These are phyloP conservation scores for Yarrowia sp. DNA, from an alignment of 805 yeast genomes.

Conservation along the genomic window DNA sequence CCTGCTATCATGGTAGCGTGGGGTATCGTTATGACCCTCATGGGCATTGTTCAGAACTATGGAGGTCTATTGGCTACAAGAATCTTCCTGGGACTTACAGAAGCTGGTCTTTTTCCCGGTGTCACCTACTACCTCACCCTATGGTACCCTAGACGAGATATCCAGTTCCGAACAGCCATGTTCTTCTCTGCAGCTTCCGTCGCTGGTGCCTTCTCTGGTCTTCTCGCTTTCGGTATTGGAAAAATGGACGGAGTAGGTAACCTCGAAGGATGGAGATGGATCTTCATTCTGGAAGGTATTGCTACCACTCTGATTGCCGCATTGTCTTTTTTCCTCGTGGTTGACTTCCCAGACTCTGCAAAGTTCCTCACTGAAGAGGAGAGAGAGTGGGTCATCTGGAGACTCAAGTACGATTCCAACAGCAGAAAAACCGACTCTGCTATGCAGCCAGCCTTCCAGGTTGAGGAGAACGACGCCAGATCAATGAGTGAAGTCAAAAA, in stretches of 20 bases:
- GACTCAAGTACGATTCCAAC: slow-evolving; percentile 34
- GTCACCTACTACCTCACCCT: slow-evolving; percentile 47
- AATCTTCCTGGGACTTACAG: slow-evolving; percentile 41
- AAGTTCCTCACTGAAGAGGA: slow-evolving; percentile 61
- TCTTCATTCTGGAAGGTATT: slow-evolving; percentile 58
- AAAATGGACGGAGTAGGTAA: slow-evolving; percentile 47
- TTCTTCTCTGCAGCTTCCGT: slow-evolving; percentile 48
- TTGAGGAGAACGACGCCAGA: slow-evolving; percentile 49
- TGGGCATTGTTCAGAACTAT: slow-evolving; percentile 56
- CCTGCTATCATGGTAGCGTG: slow-evolving; percentile 58
- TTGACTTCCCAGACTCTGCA: slow-evolving; percentile 77
- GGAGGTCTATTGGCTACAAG: slow-evolving; percentile 53
- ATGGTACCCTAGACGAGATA: slow-evolving; percentile 48
- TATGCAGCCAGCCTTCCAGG: not conserved
- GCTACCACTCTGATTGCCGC: slow-evolving; percentile 55
- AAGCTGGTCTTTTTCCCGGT: slow-evolving; percentile 49
- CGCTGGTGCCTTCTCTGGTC: slow-evolving; percentile 61
- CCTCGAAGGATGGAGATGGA: slow-evolving; percentile 55
- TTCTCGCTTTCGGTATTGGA: slow-evolving; percentile 63
- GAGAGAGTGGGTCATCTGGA: slow-evolving; percentile 49
- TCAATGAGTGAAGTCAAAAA: slow-evolving; percentile 55
- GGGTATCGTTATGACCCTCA: slow-evolving; percentile 60
- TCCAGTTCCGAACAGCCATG: slow-evolving; percentile 47
- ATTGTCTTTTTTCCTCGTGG: slow-evolving; percentile 55
- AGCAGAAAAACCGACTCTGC: not conserved